A percentile compares a stretch with the other conserved stretches of the same genome.
Evolutionary conservation across 1,139 yeast species (phyloP).

Genomic region (Geotrichum citri-aurantii): DNA sequence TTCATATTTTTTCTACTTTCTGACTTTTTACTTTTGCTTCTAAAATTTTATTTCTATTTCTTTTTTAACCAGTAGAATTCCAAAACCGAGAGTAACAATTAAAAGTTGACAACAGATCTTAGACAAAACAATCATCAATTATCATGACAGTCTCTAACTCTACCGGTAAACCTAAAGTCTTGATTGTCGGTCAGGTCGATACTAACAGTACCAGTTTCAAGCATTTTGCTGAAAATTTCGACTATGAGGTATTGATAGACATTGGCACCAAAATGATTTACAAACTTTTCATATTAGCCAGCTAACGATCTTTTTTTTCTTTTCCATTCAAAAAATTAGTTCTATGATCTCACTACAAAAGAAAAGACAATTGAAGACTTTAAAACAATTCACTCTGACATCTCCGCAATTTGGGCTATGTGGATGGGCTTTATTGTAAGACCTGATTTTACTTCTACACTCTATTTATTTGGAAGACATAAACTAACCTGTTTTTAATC

Average conservation of each 20-base stretch:
- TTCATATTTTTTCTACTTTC: too few species aligned
- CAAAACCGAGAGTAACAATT: too few species aligned
- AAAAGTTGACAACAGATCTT: too few species aligned
- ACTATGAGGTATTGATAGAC: slow-evolving; percentile 6
- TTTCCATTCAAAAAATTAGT: slow-evolving; percentile 11
- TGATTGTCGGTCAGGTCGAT: slow-evolving; percentile 12
- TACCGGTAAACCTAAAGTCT: slow-evolving; percentile 11
- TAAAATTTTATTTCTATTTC: too few species aligned
- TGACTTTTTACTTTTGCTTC: too few species aligned
- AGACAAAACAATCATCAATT: background rate
- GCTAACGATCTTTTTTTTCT: background rate
- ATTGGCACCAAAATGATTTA: too few species aligned
- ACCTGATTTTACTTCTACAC: background rate
- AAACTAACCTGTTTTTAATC: background rate
- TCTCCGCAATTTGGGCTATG: slow-evolving; percentile 24
- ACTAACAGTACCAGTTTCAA: slow-evolving; percentile 7
- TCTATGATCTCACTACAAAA: slow-evolving; percentile 19
- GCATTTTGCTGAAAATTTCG: slow-evolving; percentile 10
- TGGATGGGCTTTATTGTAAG: slow-evolving; percentile 26
- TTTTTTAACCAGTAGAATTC: too few species aligned
- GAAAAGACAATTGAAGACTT: slow-evolving; percentile 24
- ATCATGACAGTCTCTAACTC: background rate
- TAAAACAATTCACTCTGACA: slow-evolving; percentile 19
- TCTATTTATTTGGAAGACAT: background rate
- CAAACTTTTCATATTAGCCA: too few species aligned